Base-by-base conservation (phyloP, 345 rosid species). In the Garcia nutans region DNA sequence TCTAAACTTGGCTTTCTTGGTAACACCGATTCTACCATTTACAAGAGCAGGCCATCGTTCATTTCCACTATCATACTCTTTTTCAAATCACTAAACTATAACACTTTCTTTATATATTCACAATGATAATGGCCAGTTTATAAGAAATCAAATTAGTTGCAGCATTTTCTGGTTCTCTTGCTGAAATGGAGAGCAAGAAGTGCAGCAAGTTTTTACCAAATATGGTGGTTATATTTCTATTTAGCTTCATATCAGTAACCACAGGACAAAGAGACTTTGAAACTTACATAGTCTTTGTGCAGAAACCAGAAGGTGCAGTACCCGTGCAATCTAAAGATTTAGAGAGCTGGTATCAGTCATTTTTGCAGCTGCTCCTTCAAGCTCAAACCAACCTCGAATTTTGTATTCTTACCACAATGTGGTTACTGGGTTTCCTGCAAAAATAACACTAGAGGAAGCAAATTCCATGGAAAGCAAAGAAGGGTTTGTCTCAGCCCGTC, bases 361-460 rank as follows among this genome's bases (percentile, higher is more conserved):
- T 37, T 37, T 37, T 37, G 41, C 41, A 37, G 41, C 6, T 37
- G 41, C 41, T 37, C 5, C 41, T 37, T 37, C 41, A 37, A 37
- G 41, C 7, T 37, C 41, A 37, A 37, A 37, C 6, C 41, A 37
- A 37, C 6, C 41, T 37, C 41, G 41, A 37, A 37, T 37, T 37
- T 6, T 37, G 7, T 37, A 37, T 4, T 37, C 41, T 37, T 37
- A 37, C 41, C 41, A 37, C 0, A 37, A 37, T 37, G 41, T 37
- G 41, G 41, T 37, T 37, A 37, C 7, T 33, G 91, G 91, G 26
- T 88, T 90, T 75, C 81, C 89, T 42, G 87, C 88, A 41, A 87
- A 78, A 42, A 75, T 90, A 59, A 81, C 90, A 24, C 69, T 60
- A 31, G 78, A 80, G 56, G 88, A 87, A 77, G 88, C 81, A 33